These are phyloP conservation scores for Pancytospora philotis DNA, from an alignment of 371 early-diverging fungal genomes.

Conservation along the genomic window DNA sequence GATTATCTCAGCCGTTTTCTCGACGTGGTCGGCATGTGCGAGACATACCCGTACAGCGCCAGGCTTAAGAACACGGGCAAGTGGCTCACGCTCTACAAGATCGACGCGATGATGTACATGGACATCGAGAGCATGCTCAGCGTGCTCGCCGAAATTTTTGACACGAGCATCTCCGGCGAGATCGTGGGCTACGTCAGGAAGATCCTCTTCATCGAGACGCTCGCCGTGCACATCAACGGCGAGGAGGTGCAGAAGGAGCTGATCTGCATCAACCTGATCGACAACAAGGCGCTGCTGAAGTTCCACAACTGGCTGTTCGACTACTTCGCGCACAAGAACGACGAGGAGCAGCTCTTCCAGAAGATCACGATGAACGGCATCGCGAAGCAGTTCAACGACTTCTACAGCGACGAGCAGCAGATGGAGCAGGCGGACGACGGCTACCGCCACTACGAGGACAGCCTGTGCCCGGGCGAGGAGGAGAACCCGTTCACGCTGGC, in stretches of 20 bases:
- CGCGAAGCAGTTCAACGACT: background rate
- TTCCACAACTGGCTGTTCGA: background rate
- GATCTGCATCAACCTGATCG: slow-evolving; percentile 17
- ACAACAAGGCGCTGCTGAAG: background rate
- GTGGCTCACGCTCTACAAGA: slow-evolving; percentile 1
- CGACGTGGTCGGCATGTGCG: background rate
- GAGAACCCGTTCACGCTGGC: too few relatives aligned
- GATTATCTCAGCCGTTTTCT: background rate
- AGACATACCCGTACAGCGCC: background rate
- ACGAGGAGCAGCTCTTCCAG: background rate
- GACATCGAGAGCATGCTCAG: background rate
- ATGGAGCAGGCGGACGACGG: background rate
- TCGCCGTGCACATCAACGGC: background rate
- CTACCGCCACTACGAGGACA: background rate
- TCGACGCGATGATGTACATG: slow-evolving; percentile 13
- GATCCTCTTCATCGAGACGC: slow-evolving; percentile 8
- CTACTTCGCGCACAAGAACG: background rate
- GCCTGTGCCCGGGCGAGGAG: too few relatives aligned
- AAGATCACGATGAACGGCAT: background rate
- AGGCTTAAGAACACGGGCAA: background rate
- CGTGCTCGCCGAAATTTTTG: slow-evolving; percentile 8
- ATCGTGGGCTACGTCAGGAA: background rate
- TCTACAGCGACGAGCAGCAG: background rate
- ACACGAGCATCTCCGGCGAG: background rate
- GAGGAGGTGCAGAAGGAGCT: background rate